These are phyloP conservation scores for Colletotrichum lindemuthianum DNA, from an alignment of 2,329 filamentous ascomycete species.

Conservation along the genomic window DNA sequence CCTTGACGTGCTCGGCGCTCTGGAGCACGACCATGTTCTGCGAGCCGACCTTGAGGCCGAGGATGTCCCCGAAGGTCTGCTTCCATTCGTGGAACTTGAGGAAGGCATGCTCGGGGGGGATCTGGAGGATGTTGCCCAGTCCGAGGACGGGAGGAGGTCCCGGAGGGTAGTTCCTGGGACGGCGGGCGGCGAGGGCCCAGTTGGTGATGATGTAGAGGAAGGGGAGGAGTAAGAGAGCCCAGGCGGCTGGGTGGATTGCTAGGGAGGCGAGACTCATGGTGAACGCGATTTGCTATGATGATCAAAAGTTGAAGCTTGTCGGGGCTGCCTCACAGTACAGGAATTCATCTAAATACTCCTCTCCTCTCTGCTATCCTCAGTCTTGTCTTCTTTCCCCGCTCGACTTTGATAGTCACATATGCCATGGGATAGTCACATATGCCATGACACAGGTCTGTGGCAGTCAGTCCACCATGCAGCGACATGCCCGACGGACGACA, in stretches of 20 bases:
- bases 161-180: slow-evolving; percentile 37
- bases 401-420: no score
- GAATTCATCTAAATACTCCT: no score
- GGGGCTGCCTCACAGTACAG: no score
- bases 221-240: background rate
- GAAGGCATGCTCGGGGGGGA: slow-evolving; percentile 40
- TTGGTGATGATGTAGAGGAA: background rate
- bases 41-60: slow-evolving; percentile 44
- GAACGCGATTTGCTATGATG: no score
- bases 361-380: no score
- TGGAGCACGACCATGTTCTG: slow-evolving; percentile 47
- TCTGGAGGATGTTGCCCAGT: slow-evolving; percentile 42
- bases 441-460: no score
- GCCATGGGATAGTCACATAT: no score
- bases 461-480: no score
- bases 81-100: slow-evolving; percentile 46
- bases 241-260: background rate
- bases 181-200: slow-evolving; percentile 14
- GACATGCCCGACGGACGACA: no score
- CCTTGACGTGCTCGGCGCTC: slow-evolving; percentile 44
- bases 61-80: slow-evolving; percentile 46
- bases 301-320: no score
- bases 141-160: slow-evolving; percentile 38
- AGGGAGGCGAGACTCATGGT: slow-evolving; percentile 4
- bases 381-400: no score